Evolutionary conservation across 495 filamentous ascomycete genomes (phyloP).

Genomic region (Tirmania nivea): DNA sequence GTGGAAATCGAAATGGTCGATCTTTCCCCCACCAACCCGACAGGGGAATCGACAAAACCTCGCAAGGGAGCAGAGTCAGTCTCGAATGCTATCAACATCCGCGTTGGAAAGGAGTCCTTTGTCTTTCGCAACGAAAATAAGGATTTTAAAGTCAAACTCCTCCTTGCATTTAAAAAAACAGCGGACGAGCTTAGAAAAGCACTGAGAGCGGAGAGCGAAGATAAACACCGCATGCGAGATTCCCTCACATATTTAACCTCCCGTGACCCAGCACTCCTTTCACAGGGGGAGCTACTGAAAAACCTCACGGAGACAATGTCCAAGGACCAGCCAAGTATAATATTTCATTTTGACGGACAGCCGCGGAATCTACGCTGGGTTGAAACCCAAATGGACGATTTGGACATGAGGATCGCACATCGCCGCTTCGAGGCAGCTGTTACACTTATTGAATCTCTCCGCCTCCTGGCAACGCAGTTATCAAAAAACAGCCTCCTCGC

Average conservation of each 20-base stretch:
- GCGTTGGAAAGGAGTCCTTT: conserved; percentile 75
- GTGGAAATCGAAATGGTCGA: conserved; percentile 88
- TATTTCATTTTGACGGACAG: conserved; percentile 90
- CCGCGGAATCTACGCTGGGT: conserved; percentile 92
- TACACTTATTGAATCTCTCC: conserved; percentile 56
- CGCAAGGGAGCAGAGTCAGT: conserved; percentile 35
- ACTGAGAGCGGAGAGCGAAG: conserved; percentile 60
- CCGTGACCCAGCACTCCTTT: conserved; percentile 45
- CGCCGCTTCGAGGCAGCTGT: conserved; percentile 78
- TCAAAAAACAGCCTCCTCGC: conserved; percentile 58
- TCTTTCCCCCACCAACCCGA: conserved; percentile 40
- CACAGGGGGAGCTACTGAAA: conserved; percentile 50
- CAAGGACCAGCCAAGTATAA: conserved; percentile 44
- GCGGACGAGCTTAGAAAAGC: conserved; percentile 74
- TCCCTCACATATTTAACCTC: conserved; percentile 61
- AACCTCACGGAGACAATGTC: conserved; percentile 37
- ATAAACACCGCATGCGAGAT: conserved; percentile 53
- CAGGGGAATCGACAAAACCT: conserved; percentile 32
- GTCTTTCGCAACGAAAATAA: conserved; percentile 71
- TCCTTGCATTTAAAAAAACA: conserved; percentile 75
- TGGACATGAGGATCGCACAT: conserved; percentile 86
- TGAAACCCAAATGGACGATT: conserved; percentile 80
- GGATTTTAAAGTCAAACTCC: conserved; percentile 55
- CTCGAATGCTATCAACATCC: conserved; percentile 70
- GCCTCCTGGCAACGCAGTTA: conserved; percentile 50